Conservation (phyloP, 2,329 filamentous ascomycete species). For the Neospermospora avenae region DNA sequence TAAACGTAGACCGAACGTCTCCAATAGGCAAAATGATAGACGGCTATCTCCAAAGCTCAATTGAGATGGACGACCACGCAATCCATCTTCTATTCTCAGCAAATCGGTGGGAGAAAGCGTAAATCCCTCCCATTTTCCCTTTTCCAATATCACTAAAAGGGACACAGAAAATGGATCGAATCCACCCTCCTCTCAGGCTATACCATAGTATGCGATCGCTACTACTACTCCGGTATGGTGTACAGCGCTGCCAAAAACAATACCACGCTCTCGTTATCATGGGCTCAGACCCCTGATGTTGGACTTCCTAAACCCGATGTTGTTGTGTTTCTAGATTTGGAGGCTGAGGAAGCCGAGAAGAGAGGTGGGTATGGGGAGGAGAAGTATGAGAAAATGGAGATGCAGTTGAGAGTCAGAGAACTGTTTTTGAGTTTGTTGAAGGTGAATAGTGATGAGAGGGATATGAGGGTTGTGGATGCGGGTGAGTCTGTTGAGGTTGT, state of each 20-base stretch:
- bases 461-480: conserved; percentile 53
- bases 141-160: not conserved
- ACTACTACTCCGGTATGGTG: conserved; percentile 91
- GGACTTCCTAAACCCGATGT: conserved; percentile 85
- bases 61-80: conserved; percentile 63
- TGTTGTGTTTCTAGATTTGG: conserved; percentile 82
- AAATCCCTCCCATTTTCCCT: conserved; percentile 6
- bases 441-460: conserved; percentile 46
- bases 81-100: conserved; percentile 72
- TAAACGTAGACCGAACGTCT: conserved; percentile 58
- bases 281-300: conserved; percentile 81
- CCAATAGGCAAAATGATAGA: conserved; percentile 68
- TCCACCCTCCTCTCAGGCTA: conserved; percentile 59
- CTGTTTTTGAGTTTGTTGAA: conserved; percentile 62
- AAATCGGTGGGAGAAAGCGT: conserved; percentile 62
- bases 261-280: conserved; percentile 64
- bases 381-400: conserved; percentile 79
- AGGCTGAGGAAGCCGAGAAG: conserved; percentile 65
- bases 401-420: conserved; percentile 76
- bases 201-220: conserved; percentile 83
- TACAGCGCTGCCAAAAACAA: conserved; percentile 88
- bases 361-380: conserved; percentile 88
- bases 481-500: conserved; percentile 54
- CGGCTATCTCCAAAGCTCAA: conserved; percentile 57
- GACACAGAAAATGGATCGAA: conserved; percentile 47